Percentiles rank a stretch among this genome's conserved stretches.
These are phyloP conservation scores for Lachnellula subtilissima DNA, from an alignment of 2,329 filamentous ascomycete genomes.

Conservation along the genomic window DNA sequence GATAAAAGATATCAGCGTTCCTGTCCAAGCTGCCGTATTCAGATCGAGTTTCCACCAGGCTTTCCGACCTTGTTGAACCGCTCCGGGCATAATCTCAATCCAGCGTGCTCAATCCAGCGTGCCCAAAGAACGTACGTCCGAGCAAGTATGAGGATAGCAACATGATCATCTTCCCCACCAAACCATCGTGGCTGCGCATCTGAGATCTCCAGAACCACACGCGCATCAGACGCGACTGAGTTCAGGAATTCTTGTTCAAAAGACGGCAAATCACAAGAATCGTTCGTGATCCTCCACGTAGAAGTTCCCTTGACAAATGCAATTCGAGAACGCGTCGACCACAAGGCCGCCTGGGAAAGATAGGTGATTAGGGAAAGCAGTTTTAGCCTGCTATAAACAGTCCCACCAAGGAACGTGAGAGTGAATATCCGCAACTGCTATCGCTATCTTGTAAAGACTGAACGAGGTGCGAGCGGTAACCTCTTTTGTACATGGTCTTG, in stretches of 20 bases:
- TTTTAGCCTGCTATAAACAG: slow-evolving; percentile 14
- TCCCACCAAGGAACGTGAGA: slow-evolving; percentile 13
- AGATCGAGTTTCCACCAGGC: slow-evolving; percentile 21
- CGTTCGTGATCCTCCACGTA: slow-evolving; percentile 18
- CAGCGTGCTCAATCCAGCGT: slow-evolving; percentile 31
- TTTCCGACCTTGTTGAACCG: slow-evolving; percentile 15
- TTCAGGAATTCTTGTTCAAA: slow-evolving; percentile 23
- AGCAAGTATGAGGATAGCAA: slow-evolving; percentile 26
- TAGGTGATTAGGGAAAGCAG: slow-evolving; percentile 17
- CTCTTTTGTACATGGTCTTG: slow-evolving; percentile 26
- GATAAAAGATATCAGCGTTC: slow-evolving; percentile 24
- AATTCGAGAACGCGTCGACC: slow-evolving; percentile 20
- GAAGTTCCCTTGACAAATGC: slow-evolving; percentile 18
- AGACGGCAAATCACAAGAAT: slow-evolving; percentile 19
- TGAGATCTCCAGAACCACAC: slow-evolving; percentile 7
- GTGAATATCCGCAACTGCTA: slow-evolving; percentile 13
- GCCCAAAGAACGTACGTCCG: slow-evolving; percentile 32
- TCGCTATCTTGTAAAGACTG: slow-evolving; percentile 21
- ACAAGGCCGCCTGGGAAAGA: slow-evolving; percentile 21
- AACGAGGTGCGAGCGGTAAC: slow-evolving; percentile 27
- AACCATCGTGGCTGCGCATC: slow-evolving; percentile 8
- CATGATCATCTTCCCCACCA: slow-evolving; percentile 15
- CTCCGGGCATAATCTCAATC: slow-evolving; percentile 30
- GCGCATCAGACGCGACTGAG: slow-evolving; percentile 9
- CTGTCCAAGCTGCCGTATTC: slow-evolving; percentile 21